Evolutionary conservation across 2,329 filamentous ascomycete genomes (phyloP).

Genomic region (Phyllosticta citrichinensis): DNA sequence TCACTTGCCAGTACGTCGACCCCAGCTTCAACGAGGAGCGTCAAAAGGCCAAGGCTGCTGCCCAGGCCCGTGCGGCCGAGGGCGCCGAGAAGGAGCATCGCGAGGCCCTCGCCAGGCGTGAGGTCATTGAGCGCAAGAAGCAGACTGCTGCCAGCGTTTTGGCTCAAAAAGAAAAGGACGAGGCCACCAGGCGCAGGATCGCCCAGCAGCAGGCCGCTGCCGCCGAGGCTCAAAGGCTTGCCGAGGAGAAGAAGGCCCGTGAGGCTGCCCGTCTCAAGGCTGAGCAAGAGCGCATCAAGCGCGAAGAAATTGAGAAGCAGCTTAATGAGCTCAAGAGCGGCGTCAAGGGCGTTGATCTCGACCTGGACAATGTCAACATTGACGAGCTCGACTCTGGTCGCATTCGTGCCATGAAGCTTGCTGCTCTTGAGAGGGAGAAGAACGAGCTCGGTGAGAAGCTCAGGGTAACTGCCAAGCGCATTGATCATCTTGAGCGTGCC

Average conservation of each 20-base stretch:
- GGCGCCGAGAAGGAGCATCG: constrained; percentile 88
- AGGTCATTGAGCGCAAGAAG: constrained; percentile 93
- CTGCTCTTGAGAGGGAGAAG: constrained; percentile 96
- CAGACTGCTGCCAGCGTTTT: constrained; percentile 84
- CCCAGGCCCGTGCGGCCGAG: constrained; percentile 69
- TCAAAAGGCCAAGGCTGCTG: constrained; percentile 66
- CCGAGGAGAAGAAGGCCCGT: constrained; percentile 86
- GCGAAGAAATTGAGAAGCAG: constrained; percentile 62
- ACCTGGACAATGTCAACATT: constrained; percentile 79
- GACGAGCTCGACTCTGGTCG: constrained; percentile 51
- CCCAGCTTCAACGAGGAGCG: constrained; percentile 77
- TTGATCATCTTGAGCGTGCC: constrained; percentile 93
- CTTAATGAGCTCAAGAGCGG: constrained; percentile 90
- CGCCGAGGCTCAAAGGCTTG: constrained; percentile 77
- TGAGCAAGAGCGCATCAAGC: constrained; percentile 34
- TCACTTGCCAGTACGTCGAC: constrained; percentile 94
- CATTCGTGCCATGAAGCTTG: constrained; percentile 88
- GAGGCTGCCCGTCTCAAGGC: constrained; percentile 76
- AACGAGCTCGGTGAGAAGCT: constrained; percentile 88
- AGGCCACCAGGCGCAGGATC: constrained; percentile 76
- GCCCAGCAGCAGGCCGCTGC: constrained; percentile 82
- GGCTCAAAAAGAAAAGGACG: constrained; percentile 84
- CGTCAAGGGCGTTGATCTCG: constrained; percentile 77
- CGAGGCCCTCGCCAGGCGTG: constrained; percentile 74
- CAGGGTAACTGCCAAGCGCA: constrained; percentile 84